Percentiles rank a stretch among this genome's conserved stretches.
Conservation (phyloP, 345 rosid genomes). For the Clausena lansium region DNA sequence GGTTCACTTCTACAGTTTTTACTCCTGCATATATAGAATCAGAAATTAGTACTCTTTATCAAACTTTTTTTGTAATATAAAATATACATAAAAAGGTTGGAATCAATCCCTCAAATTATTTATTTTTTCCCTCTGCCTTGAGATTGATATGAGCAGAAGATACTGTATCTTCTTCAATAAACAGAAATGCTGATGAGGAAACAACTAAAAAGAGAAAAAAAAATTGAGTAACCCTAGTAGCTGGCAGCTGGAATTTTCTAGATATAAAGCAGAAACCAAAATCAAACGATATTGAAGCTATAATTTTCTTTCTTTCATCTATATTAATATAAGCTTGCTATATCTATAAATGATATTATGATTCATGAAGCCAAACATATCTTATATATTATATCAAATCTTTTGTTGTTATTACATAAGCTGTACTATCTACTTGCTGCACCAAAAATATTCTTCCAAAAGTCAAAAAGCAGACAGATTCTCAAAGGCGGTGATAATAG, state of each 20-base stretch:
- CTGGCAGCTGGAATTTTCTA: no score
- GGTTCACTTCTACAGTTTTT: conserved; percentile 54
- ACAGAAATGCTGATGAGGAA: not conserved
- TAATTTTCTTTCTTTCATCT: no score
- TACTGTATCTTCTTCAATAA: not conserved
- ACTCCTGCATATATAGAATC: conserved; percentile 35
- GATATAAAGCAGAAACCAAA: no score
- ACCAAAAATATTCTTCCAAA: not conserved
- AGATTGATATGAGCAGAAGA: not conserved
- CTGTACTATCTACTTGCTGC: no score
- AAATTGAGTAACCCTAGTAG: no score
- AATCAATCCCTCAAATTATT: not conserved
- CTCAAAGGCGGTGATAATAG: not conserved
- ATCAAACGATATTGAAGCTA: no score
- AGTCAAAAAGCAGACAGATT: not conserved
- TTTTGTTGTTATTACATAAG: no score
- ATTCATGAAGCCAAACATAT: no score
- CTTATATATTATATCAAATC: no score
- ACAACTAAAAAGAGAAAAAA: no score
- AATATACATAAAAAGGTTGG: not conserved
- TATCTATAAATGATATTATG: no score
- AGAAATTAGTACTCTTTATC: not conserved
- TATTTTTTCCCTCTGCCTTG: not conserved
- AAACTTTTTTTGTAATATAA: not conserved
- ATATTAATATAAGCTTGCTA: no score